Evolutionary conservation across 257 asterid genomes (phyloP), one percentile per base, ranked within the genome.

Genomic region (Petunia axillaris): DNA sequence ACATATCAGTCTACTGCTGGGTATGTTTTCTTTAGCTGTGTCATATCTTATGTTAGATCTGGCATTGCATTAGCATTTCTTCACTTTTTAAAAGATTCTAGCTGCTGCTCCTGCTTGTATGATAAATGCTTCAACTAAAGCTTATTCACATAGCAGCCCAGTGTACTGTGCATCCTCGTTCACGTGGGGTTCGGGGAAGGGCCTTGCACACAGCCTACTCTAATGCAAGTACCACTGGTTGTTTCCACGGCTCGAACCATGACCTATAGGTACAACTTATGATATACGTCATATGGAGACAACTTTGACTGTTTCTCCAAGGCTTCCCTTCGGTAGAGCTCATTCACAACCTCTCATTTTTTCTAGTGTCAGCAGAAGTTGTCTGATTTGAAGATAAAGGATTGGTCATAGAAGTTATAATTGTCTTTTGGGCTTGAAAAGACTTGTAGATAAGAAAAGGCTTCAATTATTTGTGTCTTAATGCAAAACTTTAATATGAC

Each of bases 1-100:
- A 25, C 48, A 5, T 92, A 84, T 80, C 95, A 87, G 68, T 83
- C 97, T 77, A 87, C 84, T 80, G 86, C 97, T 85, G 86, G 97
- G 97, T 94, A 57, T 84, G 84, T 80, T 36, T 81, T 50, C 41
- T 78, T n/a, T 13, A 5, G 25, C 4, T 50, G 9, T 64, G 65
- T 4, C 40, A 52, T 78, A 6, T 46, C 43, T 78, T n/a, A 58
- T 40, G 9, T 16, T 76, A 58, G 77, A 70, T 70, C 77, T 25
- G 15, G 43, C 58, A 70, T 46, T 70, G 58, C 59, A 43, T 65
- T 38, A 39, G 36, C 73, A 14, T 65, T 50, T 39, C 50, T 50
- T 50, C 10, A 25, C 66, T 25, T 0, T 60, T n/a, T 60, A 5
- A 25, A 70, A 46, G 58, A 25, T 44, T 70, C 16, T 9, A 16